These are phyloP conservation scores for Lactifluus pinguis DNA, from an alignment of 768 basidiomycete genomes.

Conservation along the genomic window DNA sequence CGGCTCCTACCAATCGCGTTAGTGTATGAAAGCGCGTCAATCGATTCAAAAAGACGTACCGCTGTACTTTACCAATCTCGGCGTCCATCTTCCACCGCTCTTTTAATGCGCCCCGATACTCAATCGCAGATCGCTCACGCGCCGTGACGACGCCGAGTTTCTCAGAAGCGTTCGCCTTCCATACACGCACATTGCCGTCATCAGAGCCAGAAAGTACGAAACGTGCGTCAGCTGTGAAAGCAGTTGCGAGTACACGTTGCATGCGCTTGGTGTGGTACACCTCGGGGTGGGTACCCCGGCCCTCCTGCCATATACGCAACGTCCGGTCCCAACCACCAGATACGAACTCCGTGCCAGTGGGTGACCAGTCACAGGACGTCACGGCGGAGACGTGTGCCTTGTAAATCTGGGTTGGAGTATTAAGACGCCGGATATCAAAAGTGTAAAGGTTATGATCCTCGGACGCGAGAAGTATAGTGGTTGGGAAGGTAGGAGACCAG, in stretches of 20 bases:
- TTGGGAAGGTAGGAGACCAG: conserved; percentile 96
- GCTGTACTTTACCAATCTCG: conserved; percentile 70
- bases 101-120: conserved; percentile 83
- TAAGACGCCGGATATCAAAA: conserved; percentile 85
- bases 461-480: conserved; percentile 84
- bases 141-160: conserved; percentile 87
- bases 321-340: conserved; percentile 97
- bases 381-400: conserved; percentile 96
- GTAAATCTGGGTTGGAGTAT: conserved; percentile 83
- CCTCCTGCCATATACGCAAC: conserved; percentile 86
- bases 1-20: conserved; percentile 41
- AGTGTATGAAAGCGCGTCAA: neutral
- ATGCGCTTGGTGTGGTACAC: conserved; percentile 98
- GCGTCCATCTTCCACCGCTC: conserved; percentile 82
- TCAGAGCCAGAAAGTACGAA: conserved; percentile 89
- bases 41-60: conserved; percentile 38
- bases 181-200: conserved; percentile 89
- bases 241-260: conserved; percentile 88
- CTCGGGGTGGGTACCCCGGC: conserved; percentile 70
- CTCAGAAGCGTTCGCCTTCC: conserved; percentile 91
- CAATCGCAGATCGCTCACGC: conserved; percentile 82
- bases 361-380: conserved; percentile 96
- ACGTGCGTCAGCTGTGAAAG: conserved; percentile 84
- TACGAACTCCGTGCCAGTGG: conserved; percentile 92
- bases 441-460: conserved; percentile 99